Base-by-base conservation (phyloP, 108 stramenopile species). In the Ochromonas danica region DNA sequence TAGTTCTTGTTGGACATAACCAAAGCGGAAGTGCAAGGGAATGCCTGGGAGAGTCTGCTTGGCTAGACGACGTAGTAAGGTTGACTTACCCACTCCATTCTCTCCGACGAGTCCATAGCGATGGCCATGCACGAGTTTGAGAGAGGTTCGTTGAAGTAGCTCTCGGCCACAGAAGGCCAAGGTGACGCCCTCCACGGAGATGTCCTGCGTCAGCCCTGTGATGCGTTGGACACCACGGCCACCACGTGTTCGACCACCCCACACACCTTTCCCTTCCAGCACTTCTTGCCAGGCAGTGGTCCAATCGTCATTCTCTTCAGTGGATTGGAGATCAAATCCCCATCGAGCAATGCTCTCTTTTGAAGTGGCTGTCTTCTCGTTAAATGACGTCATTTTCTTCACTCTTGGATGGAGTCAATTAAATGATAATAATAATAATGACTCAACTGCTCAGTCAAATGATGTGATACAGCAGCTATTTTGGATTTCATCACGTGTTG, bases 151-250 rank as follows among this genome's bases (percentile, higher is more conserved):
- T 36, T 67, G 63, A 27, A 75, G 72, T 31, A 75, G 25, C 40
- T 42, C 40, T 6, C 38, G 6, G 17, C 72, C 72, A 36, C 17
- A 3, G 40, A 75, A 75, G 6, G 36, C 25, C 10, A 75, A 41
- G 10, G 72, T 75, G 45, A 75, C 35, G 3, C 72, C 72, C 22
- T 75, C 72, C 40, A 75, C 72, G 45, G n/a, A n/a, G 36, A 75
- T 60, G 40, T 75, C 72, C 22, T 6, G n/a, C 31, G 40, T 75
- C 6, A 39, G 41, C 22, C 72, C 72, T 6, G 14, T 75, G 31
- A 33, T 67, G 3, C 30, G 17, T 36, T 33, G 63, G 25, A 67
- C 31, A 22, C 63, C 63, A 14, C 63, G 3, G 25, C 63, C 63
- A 36, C 63, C 63, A 14, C 63, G 17, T 28, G 30, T 67, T 35